phyloP scores from a whole-genome alignment of 2,329 filamentous ascomycete genomes.

The Alternaria longipes region DNA sequence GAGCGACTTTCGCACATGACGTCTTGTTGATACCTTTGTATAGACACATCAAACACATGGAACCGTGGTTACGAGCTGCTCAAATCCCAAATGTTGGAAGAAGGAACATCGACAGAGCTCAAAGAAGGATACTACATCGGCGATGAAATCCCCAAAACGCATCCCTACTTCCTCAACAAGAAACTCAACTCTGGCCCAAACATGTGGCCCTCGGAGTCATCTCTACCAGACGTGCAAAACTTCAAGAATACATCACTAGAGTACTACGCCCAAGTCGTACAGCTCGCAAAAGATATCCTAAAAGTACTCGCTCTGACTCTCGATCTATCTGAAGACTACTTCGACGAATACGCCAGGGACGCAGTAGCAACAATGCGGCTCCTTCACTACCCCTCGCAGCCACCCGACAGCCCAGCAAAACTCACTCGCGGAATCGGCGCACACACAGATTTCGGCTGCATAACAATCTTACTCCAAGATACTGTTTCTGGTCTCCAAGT shows the following conservation, averaged over 20 bases:
- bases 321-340: constrained; percentile 50
- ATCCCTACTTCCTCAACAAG: constrained; percentile 51
- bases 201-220: constrained; percentile 47
- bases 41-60: constrained; percentile 50
- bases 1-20: fast-evolving
- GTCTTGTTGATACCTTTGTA: background rate
- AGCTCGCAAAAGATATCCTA: constrained; percentile 54
- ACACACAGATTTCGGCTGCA: constrained; percentile 56
- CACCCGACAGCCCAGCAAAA: constrained; percentile 48
- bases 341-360: constrained; percentile 48
- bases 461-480: constrained; percentile 52
- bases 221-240: constrained; percentile 32
- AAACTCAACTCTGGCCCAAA: constrained; percentile 55
- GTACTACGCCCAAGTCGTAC: constrained; percentile 53
- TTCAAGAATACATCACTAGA: constrained; percentile 53
- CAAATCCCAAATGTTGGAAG: constrained; percentile 55
- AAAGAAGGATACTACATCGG: constrained; percentile 57
- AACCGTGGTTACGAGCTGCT: constrained; percentile 57
- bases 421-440: constrained; percentile 55
- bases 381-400: constrained; percentile 56
- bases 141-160: constrained; percentile 52
- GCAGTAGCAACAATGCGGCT: constrained; percentile 55
- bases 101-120: constrained; percentile 54
- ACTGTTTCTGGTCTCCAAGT: constrained; percentile 67
- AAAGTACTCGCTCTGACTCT: constrained; percentile 54